Conservation (phyloP, 208 protist species). For the Porcisia hertigi region DNA sequence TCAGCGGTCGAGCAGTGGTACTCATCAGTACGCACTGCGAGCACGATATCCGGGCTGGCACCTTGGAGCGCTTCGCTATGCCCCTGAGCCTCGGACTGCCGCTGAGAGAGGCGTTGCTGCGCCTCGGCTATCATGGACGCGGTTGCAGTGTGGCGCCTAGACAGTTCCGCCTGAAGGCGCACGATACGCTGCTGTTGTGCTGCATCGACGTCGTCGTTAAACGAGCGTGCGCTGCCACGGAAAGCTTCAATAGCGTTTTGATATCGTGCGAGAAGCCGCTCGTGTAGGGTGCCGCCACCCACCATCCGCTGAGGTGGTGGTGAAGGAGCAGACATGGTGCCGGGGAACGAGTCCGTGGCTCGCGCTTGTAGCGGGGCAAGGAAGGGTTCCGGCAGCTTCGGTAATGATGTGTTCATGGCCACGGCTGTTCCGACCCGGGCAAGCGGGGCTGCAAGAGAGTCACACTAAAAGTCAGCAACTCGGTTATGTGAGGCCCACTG, state of each 20-base stretch:
- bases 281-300: slow-evolving; percentile 18
- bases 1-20: slow-evolving; percentile 38
- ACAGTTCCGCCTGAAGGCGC: slow-evolving; percentile 46
- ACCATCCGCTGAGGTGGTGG: neutral
- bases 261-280: slow-evolving; percentile 47
- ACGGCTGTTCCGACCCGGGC: neutral
- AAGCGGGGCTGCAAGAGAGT: neutral
- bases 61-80: slow-evolving; percentile 20
- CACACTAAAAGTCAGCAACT: neutral
- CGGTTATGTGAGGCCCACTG: neutral
- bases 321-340: neutral
- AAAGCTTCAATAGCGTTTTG: slow-evolving; percentile 49
- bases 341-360: neutral
- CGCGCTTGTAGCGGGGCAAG: neutral
- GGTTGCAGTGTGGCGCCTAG: slow-evolving; percentile 46
- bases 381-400: neutral
- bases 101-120: slow-evolving; percentile 36
- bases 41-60: slow-evolving; percentile 31
- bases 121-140: slow-evolving; percentile 40
- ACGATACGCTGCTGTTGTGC: slow-evolving; percentile 49
- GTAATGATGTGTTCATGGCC: neutral
- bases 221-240: slow-evolving; percentile 34
- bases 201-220: slow-evolving; percentile 56
- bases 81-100: slow-evolving; percentile 35
- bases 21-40: slow-evolving; percentile 36